Conservation (phyloP, 495 filamentous ascomycete genomes). For the Oidiodendron maius region DNA sequence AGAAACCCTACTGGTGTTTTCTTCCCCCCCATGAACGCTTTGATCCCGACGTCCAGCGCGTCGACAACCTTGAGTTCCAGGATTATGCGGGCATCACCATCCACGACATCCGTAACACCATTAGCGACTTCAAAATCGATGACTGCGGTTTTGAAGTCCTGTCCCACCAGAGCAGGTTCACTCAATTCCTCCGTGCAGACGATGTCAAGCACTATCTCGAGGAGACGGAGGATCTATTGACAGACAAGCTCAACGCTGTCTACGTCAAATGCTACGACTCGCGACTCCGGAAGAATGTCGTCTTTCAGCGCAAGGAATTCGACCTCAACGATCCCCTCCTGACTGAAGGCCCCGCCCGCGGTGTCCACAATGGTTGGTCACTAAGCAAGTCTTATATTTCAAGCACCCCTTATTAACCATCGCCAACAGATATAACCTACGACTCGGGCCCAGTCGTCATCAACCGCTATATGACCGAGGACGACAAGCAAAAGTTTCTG, state of each 20-base stretch:
- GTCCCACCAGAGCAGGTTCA: not conserved
- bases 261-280: conserved; percentile 12
- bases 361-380: conserved; percentile 14
- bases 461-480: conserved; percentile 5
- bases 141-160: conserved; percentile 12
- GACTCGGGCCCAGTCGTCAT: conserved; percentile 16
- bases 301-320: conserved; percentile 2
- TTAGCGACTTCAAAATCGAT: not conserved
- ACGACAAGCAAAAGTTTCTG: conserved; percentile 1
- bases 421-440: conserved; percentile 11
- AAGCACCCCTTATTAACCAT: not conserved
- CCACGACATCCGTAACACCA: conserved; percentile 7
- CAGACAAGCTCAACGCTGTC: conserved; percentile 3
- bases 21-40: conserved; percentile 7
- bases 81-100: conserved; percentile 1
- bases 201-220: conserved; percentile 3
- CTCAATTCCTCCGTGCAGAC: not conserved
- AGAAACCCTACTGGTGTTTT: conserved; percentile 19
- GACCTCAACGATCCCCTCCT: conserved; percentile 12
- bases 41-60: conserved; percentile 7
- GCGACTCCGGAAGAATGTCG: conserved; percentile 9
- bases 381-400: not conserved
- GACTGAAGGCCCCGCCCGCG: conserved; percentile 14
- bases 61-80: conserved; percentile 16
- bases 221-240: conserved; percentile 10